A percentile compares a stretch with the other conserved stretches of the same genome.
phyloP scores from a whole-genome alignment of 441 rosid genomes.

The Kokia cookei region DNA sequence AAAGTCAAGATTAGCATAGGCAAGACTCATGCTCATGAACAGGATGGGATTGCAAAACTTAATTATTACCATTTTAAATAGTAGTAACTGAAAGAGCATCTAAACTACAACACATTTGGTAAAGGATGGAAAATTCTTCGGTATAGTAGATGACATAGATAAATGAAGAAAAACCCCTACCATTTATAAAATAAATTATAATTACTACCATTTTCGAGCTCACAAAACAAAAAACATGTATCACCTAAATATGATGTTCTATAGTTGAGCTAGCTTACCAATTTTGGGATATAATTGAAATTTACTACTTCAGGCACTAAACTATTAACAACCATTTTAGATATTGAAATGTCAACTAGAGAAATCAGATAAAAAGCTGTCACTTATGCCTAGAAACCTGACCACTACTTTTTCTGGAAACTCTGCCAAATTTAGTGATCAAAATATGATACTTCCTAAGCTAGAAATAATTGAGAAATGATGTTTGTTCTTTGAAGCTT shows the following conservation, averaged over 20 bases:
- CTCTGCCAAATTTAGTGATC: constrained; percentile 11
- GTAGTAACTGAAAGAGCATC: not conserved
- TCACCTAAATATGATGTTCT: not conserved
- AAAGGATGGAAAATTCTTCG: not conserved
- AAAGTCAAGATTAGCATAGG: not conserved
- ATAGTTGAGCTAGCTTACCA: not conserved
- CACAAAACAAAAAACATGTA: not conserved
- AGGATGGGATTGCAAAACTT: not conserved
- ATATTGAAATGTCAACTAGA: constrained; percentile 6
- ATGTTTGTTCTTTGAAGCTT: not conserved
- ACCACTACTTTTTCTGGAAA: constrained; percentile 6
- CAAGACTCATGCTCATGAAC: not conserved
- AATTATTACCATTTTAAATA: not conserved
- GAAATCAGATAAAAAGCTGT: not conserved
- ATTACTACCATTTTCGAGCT: not conserved
- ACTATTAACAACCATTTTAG: constrained; percentile 8
- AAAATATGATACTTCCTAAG: constrained; percentile 1
- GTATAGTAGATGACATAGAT: not conserved
- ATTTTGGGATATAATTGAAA: not conserved
- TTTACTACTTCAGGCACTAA: constrained; percentile 12
- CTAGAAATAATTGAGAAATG: constrained; percentile 1
- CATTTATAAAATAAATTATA: not conserved
- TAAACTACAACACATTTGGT: not conserved
- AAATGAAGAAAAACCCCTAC: not conserved
- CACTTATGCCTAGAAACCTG: constrained; percentile 3